Evolutionary conservation across 805 yeast species (phyloP).

Genomic region (Ogataea methylovora): DNA sequence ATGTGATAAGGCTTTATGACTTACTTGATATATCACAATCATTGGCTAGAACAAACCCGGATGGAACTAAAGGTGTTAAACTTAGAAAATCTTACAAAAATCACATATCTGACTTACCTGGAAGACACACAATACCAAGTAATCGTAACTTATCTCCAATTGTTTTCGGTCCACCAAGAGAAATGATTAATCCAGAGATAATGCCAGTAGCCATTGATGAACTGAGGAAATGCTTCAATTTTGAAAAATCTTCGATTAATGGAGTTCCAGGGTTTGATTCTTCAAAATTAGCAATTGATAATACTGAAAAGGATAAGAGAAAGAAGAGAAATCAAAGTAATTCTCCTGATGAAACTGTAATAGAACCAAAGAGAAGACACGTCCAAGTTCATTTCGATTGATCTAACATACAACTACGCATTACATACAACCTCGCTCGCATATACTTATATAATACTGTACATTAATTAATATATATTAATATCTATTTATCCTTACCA

Average conservation of each 20-base stretch:
- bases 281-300: constrained; percentile 55
- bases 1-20: constrained; percentile 63
- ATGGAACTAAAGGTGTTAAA: constrained; percentile 87
- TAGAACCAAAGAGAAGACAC: constrained; percentile 22
- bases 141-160: constrained; percentile 30
- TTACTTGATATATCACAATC: constrained; percentile 63
- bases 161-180: constrained; percentile 32
- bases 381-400: constrained; percentile 25
- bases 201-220: constrained; percentile 42
- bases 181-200: constrained; percentile 29
- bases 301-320: constrained; percentile 17
- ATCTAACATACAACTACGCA: no score
- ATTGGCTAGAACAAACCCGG: constrained; percentile 80
- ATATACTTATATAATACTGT: neutral
- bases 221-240: constrained; percentile 42
- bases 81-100: constrained; percentile 91
- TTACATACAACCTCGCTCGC: no score
- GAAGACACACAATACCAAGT: constrained; percentile 61
- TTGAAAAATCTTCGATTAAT: constrained; percentile 56
- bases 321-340: constrained; percentile 19
- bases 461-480: neutral
- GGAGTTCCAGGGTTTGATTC: constrained; percentile 78
- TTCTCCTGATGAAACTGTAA: constrained; percentile 8
- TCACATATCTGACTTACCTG: constrained; percentile 82
- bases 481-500: neutral